These are phyloP conservation scores for Zygotorulaspora mrakii DNA, from an alignment of 1,139 yeast species.

Conservation along the genomic window DNA sequence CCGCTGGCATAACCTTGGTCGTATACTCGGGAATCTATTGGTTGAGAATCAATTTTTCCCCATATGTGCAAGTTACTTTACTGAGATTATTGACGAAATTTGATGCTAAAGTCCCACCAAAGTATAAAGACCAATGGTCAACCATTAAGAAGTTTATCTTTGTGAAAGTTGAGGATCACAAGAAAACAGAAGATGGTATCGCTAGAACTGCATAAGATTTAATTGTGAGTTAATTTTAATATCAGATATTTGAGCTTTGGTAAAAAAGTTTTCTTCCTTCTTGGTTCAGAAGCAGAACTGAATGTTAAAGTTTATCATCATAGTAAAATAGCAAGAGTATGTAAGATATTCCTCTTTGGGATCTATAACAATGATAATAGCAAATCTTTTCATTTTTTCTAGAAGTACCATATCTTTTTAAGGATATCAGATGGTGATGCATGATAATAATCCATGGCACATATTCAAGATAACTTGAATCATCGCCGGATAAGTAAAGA, in stretches of 20 bases:
- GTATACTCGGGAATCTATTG: slow-evolving; percentile 59
- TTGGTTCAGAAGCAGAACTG: slow-evolving; percentile 40
- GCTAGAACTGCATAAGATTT: slow-evolving; percentile 11
- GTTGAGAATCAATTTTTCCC: slow-evolving; percentile 52
- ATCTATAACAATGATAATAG: slow-evolving; percentile 5
- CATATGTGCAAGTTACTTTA: slow-evolving; percentile 38
- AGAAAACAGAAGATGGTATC: slow-evolving; percentile 27
- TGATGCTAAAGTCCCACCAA: slow-evolving; percentile 37
- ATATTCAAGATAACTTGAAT: slow-evolving; percentile 33
- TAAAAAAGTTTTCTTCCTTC: slow-evolving; percentile 36
- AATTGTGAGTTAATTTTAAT: slow-evolving; percentile 4
- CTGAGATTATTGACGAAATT: slow-evolving; percentile 30
- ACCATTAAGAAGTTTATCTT: slow-evolving; percentile 33
- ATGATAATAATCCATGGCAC: slow-evolving; percentile 37
- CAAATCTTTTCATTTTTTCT: neutral
- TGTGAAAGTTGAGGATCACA: slow-evolving; percentile 25
- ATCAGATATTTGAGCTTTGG: slow-evolving; percentile 28
- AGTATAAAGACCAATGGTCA: slow-evolving; percentile 35
- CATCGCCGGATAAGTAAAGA: slow-evolving; percentile 38
- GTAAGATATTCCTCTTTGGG: slow-evolving; percentile 4
- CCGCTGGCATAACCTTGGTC: slow-evolving; percentile 64
- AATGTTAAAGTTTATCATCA: slow-evolving; percentile 35
- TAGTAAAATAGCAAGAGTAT: slow-evolving; percentile 8
- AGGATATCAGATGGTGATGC: slow-evolving; percentile 39
- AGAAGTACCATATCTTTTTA: neutral